A percentile compares a stretch with the other conserved stretches of the same genome.
phyloP scores from a whole-genome alignment of 345 rosid genomes.

The Eucalyptus paniculata region DNA sequence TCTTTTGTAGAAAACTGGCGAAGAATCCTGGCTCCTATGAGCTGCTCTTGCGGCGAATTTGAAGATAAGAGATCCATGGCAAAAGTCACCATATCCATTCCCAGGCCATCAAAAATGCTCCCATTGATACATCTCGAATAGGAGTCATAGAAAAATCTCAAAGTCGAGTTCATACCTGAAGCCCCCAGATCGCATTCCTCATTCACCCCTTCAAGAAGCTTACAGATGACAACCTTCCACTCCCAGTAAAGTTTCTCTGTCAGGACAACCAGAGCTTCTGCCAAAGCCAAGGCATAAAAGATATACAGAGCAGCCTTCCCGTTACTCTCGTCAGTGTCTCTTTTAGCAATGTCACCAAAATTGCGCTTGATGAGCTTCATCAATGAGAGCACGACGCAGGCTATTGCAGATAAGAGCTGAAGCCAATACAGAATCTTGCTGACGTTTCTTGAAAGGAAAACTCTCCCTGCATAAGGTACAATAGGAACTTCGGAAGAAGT shows the following conservation, averaged over 20 bases:
- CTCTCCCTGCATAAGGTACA: constrained; percentile 56
- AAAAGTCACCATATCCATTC: too few relatives aligned
- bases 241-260: background rate
- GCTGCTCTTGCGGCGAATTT: too few relatives aligned
- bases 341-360: constrained; percentile 51
- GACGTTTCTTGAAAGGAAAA: constrained; percentile 33
- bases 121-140: too few relatives aligned
- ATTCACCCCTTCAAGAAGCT: too few relatives aligned
- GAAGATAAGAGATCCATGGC: too few relatives aligned
- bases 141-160: too few relatives aligned
- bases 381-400: constrained; percentile 31
- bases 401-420: background rate
- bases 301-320: constrained; percentile 31
- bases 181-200: too few relatives aligned
- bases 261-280: background rate
- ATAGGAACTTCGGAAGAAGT: constrained; percentile 57
- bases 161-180: too few relatives aligned
- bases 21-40: too few relatives aligned
- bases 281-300: background rate
- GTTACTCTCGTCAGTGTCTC: constrained; percentile 58
- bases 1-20: too few relatives aligned
- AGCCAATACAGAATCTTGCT: background rate
- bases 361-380: constrained; percentile 45
- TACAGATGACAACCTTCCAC: constrained; percentile 11
- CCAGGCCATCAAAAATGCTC: too few relatives aligned